phyloP scores from a whole-genome alignment of 2,329 filamentous ascomycete genomes.

The Cladosporium oxysporum region DNA sequence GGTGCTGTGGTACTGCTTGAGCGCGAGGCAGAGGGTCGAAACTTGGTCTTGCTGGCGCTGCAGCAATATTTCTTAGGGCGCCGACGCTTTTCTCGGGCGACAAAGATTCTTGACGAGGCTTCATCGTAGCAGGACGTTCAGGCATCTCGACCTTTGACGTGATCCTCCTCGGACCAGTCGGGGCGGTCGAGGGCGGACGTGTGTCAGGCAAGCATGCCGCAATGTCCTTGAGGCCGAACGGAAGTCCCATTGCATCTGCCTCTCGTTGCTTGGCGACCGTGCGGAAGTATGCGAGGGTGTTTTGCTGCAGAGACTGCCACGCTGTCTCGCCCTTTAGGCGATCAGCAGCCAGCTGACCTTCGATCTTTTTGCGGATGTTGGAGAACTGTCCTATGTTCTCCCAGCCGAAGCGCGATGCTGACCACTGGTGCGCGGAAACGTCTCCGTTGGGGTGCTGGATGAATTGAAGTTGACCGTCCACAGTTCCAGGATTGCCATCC shows the following conservation, averaged over 20 bases:
- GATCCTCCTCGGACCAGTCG: constrained; percentile 20
- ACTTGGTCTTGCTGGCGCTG: not conserved
- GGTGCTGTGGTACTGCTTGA: not conserved
- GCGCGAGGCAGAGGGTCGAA: not conserved
- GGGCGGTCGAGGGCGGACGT: constrained; percentile 18
- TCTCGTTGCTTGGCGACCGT: constrained; percentile 44
- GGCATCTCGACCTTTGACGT: constrained; percentile 20
- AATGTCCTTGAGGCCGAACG: constrained; percentile 37
- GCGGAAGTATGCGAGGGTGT: constrained; percentile 47
- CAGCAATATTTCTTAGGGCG: not conserved
- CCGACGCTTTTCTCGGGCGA: not conserved
- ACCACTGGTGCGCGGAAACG: constrained; percentile 52
- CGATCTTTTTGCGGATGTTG: constrained; percentile 44
- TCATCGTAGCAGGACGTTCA: constrained; percentile 1
- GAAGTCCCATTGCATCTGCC: constrained; percentile 30
- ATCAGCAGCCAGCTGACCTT: constrained; percentile 47
- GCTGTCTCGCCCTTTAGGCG: constrained; percentile 41
- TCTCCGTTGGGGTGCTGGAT: constrained; percentile 51
- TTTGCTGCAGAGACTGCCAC: constrained; percentile 35
- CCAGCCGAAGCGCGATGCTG: constrained; percentile 43
- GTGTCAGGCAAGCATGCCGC: constrained; percentile 32
- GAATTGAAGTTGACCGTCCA: constrained; percentile 48
- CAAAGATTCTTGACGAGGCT: not conserved
- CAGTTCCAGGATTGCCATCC: constrained; percentile 33
- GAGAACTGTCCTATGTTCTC: constrained; percentile 48